Base-by-base conservation (phyloP, 2,329 filamentous ascomycete genomes). In the Venturiaceae sp. region DNA sequence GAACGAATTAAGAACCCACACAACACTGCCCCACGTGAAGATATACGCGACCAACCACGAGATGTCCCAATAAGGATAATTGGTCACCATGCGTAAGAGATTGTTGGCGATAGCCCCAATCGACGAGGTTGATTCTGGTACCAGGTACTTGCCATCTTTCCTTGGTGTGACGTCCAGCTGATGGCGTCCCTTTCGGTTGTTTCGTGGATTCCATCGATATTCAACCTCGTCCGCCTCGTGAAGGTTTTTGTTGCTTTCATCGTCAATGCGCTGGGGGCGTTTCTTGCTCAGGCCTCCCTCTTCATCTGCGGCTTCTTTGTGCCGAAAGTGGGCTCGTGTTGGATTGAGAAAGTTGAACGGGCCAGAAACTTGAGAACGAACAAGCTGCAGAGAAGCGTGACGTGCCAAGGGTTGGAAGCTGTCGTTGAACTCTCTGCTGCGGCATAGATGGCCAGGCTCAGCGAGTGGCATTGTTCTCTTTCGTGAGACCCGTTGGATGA, bases 1-100 rank as follows among this genome's bases (percentile, higher is more conserved):
- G 67, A 84, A 85, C 1, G 79, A 77, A 65, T 87, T 87, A 44
- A 74, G 63, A 8, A 74, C 67, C 73, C 73, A 75, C n/a, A 75
- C 60, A 1, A 74, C 63, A 54, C 69, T 72, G 30, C 81, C 81
- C 3, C 77, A 60, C 0, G 80, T 82, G 68, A 83, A 84, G 7
- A 77, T 69, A 5, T 72, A 66, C 2, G 80, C 80, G 7, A 83
- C 77, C 5, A 80, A 72, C 62, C 77, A 83, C 0, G 79, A 82
- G 11, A 84, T 70, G 61, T 84, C 80, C 78, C 79, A 83, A 54
- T 80, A 68, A 0, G 81, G 81, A 57, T 71, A 82, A 52, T 66
- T 68, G 6, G 73, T 80, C 58, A 75, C 66, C 78, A 82, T 83
- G 19, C 73, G 72, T 55, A 67, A 61, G 36, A 83, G 71, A 2